Conservation (phyloP, 345 rosid genomes). For the Euphorbia lathyris region DNA sequence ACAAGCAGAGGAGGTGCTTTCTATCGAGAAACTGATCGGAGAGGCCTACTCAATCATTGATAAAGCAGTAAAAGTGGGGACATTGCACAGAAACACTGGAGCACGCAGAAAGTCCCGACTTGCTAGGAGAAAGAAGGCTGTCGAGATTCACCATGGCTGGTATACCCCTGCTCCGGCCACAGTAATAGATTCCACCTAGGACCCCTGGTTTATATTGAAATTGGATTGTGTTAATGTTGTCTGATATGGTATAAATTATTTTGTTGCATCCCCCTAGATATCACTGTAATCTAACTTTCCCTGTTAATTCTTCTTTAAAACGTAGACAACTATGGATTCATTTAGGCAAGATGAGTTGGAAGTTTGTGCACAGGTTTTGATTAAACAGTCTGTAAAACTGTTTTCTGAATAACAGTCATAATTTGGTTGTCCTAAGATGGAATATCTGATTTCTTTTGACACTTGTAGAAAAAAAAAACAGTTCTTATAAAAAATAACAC, state of each 20-base stretch:
- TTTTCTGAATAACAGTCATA: too few species aligned
- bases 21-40: constrained; percentile 73
- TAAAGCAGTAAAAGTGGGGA: constrained; percentile 72
- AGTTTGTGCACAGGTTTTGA: too few species aligned
- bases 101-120: constrained; percentile 81
- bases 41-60: constrained; percentile 87
- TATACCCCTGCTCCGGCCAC: constrained; percentile 52
- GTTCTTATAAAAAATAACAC: too few species aligned
- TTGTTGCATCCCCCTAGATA: background rate
- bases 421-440: too few species aligned
- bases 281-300: background rate
- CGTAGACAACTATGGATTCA: background rate
- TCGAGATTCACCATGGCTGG: constrained; percentile 90
- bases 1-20: constrained; percentile 61
- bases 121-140: constrained; percentile 85
- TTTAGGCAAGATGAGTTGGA: background rate
- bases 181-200: constrained; percentile 22
- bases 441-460: too few species aligned
- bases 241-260: constrained; percentile 1
- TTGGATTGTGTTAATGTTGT: constrained; percentile 9
- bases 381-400: too few species aligned
- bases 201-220: background rate
- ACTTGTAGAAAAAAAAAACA: too few species aligned
- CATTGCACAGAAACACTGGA: constrained; percentile 79
- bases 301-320: background rate